phyloP scores from a whole-genome alignment of 2,329 filamentous ascomycete species.

The Calonectria pseudoreteaudii region DNA sequence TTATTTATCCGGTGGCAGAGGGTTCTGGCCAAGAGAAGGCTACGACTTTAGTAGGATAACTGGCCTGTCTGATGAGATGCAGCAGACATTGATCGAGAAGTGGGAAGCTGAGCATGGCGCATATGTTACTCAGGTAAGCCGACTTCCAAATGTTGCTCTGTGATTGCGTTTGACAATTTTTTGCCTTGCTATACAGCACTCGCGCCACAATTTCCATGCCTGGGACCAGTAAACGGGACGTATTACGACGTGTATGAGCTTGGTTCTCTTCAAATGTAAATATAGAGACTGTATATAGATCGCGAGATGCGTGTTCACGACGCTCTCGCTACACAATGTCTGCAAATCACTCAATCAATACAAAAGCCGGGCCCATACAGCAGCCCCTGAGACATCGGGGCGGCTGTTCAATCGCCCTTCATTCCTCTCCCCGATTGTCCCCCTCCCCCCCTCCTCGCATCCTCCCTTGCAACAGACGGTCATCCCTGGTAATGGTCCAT shows the following conservation, averaged over 20 bases:
- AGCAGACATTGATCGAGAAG: neutral
- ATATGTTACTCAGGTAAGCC: neutral
- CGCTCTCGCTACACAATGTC: neutral
- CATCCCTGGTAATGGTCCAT: conserved; percentile 21
- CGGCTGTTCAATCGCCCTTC: conserved; percentile 21
- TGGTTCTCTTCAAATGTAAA: neutral
- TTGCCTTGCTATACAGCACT: neutral
- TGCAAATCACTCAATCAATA: neutral
- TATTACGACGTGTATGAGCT: neutral
- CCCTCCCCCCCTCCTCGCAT: neutral
- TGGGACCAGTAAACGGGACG: neutral
- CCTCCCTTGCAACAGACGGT: conserved; percentile 2
- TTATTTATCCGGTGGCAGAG: neutral
- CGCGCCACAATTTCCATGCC: neutral
- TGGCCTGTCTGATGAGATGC: neutral
- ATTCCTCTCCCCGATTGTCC: conserved; percentile 33
- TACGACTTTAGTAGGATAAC: neutral
- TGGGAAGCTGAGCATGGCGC: neutral
- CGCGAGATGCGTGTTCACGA: neutral
- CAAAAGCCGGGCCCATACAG: neutral
- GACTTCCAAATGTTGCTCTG: neutral
- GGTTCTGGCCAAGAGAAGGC: neutral
- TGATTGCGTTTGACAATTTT: neutral
- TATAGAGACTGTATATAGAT: neutral
- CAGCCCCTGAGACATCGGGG: conserved; percentile 33